These are phyloP conservation scores for Aquilaria agallochum DNA, from an alignment of 441 rosid genomes.

Conservation along the genomic window DNA sequence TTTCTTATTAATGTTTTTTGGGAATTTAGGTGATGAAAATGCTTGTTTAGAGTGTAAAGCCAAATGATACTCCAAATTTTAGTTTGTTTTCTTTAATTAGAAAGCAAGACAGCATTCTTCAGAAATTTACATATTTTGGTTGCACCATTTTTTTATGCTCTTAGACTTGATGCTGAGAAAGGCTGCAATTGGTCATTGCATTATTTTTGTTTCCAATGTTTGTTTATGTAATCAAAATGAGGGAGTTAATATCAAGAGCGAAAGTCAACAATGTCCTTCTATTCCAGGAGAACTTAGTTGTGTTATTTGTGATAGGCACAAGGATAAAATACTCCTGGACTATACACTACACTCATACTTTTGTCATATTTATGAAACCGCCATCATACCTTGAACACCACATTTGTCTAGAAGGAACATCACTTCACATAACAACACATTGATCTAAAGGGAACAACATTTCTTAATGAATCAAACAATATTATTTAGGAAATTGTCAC, in stretches of 20 bases:
- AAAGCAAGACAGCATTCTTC: too few relatives aligned
- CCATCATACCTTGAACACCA: too few relatives aligned
- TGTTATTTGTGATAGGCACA: slow-evolving; percentile 58
- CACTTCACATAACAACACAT: too few relatives aligned
- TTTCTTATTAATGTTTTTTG: slow-evolving; percentile 6
- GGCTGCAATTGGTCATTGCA: slow-evolving; percentile 5
- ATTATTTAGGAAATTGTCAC: too few relatives aligned
- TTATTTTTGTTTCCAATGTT: not conserved
- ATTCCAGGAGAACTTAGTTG: slow-evolving; percentile 61
- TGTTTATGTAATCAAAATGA: slow-evolving; percentile 26
- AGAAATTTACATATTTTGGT: not conserved
- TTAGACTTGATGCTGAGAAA: not conserved
- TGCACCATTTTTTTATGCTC: not conserved
- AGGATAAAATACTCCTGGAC: slow-evolving; percentile 16
- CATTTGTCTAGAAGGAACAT: too few relatives aligned
- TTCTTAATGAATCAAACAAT: too few relatives aligned
- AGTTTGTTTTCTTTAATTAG: slow-evolving; percentile 28
- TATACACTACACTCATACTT: too few relatives aligned
- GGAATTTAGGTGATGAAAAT: slow-evolving; percentile 42
- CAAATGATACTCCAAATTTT: slow-evolving; percentile 20
- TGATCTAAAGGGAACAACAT: too few relatives aligned
- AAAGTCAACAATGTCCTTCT: slow-evolving; percentile 50
- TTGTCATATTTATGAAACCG: too few relatives aligned
- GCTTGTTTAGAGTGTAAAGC: slow-evolving; percentile 33
- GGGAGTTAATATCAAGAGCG: slow-evolving; percentile 28